Percentiles rank a stretch among this genome's conserved stretches.
These are phyloP conservation scores for Chaetomium strumarium DNA, from an alignment of 2,329 filamentous ascomycete genomes.

Conservation along the genomic window DNA sequence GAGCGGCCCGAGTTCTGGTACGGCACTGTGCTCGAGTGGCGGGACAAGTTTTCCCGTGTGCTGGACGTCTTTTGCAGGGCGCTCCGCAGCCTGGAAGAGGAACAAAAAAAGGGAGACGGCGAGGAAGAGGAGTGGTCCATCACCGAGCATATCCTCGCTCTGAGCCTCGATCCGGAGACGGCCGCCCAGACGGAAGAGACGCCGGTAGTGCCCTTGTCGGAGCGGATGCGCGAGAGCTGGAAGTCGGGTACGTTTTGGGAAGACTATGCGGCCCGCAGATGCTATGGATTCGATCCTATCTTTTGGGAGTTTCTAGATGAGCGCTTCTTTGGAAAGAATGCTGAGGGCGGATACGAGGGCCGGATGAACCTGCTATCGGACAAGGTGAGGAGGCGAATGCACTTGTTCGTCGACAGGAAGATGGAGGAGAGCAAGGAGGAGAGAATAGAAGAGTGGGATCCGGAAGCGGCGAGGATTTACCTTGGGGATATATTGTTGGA, in stretches of 20 bases:
- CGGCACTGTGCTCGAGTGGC: slow-evolving; percentile 29
- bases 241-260: slow-evolving; percentile 19
- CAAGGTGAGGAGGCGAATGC: slow-evolving; percentile 2
- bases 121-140: background rate
- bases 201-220: slow-evolving; percentile 15
- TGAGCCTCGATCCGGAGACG: background rate
- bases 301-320: slow-evolving; percentile 20
- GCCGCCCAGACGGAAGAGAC: background rate
- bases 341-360: slow-evolving; percentile 7
- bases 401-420: slow-evolving; percentile 7
- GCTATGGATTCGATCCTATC: slow-evolving; percentile 14
- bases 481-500: slow-evolving; percentile 9
- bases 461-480: slow-evolving; percentile 13
- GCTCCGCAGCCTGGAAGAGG: slow-evolving; percentile 16
- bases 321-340: slow-evolving; percentile 13
- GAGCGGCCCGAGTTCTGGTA: slow-evolving; percentile 31
- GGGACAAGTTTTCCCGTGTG: slow-evolving; percentile 28
- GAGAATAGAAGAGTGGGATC: slow-evolving; percentile 1
- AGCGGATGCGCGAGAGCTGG: slow-evolving; percentile 17
- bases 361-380: slow-evolving; percentile 7
- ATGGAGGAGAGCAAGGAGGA: slow-evolving; percentile 5
- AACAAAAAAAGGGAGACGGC: background rate
- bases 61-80: slow-evolving; percentile 31
- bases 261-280: slow-evolving; percentile 12
- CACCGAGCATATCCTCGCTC: background rate